Evolutionary conservation across 2,329 filamentous ascomycete species (phyloP), one percentile per base, ranked within the genome.

Genomic region (Nannizziopsis barbatae): DNA sequence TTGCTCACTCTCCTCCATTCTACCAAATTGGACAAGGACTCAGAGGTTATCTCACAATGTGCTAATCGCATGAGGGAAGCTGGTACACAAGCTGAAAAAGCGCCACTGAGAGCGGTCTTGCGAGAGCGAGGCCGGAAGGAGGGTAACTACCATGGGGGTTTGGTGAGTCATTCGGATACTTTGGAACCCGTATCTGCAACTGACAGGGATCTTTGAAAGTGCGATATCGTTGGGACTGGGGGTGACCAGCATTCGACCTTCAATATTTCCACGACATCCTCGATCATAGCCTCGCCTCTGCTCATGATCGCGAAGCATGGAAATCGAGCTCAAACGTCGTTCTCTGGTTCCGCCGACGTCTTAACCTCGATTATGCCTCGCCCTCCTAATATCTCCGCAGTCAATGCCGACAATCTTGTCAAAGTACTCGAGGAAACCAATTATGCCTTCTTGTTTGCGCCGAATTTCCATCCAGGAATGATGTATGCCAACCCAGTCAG

Each of bases 191-290:
- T 39, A 12, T 37, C 39, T 31, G 46, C 33, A 39, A 32, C 49
- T 49, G 44, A 46, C 51, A 45, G 8, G 49, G 42, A 32, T 47
- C 5, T 18, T 27, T 44, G 54, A 50, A 54, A 80, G 76, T 81
- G 89, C 64, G 92, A 98, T 66, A 96, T 98, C 64, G 92, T 98
- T 50, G 92, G 92, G 57, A 98, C 92, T 6, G 92, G 92, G 56
- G 92, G 92, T 61, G 92, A 98, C 71, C 83, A 84, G 15, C 89
- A 96, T 74, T 87, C 94, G 66, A 98, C 92, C 31, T 98, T 95
- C 79, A 98, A 98, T 67, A 90, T 98, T 64, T 92, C 84, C 58
- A 98, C 92, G 3, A 95, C 92, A 5, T 80, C 92, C 2, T 95
- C 88, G 14, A 95, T 98, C 61, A 73, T 98, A 42, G 87, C 86